These are phyloP conservation scores for Aureoboletus auriporus DNA, from an alignment of 768 basidiomycete species.

Conservation along the genomic window DNA sequence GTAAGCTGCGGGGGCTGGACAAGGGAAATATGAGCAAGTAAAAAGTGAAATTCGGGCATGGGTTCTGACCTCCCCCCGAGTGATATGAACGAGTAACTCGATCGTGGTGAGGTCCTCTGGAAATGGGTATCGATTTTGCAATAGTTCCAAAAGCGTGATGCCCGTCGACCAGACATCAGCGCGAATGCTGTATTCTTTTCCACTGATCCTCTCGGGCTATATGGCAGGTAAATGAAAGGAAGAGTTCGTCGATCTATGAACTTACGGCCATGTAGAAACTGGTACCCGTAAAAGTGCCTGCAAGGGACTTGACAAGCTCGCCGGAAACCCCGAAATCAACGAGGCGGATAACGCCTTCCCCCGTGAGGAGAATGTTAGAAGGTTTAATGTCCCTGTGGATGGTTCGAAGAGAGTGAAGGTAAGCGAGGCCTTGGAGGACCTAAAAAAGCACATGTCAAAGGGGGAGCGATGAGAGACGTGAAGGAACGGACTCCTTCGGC, in stretches of 20 bases:
- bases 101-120: slow-evolving; percentile 89
- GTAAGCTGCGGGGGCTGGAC: slow-evolving; percentile 74
- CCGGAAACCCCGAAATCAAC: slow-evolving; percentile 98
- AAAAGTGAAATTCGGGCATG: slow-evolving; percentile 2
- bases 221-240: slow-evolving; percentile 6
- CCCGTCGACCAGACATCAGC: slow-evolving; percentile 99
- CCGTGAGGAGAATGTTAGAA: slow-evolving; percentile 86
- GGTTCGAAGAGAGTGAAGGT: slow-evolving; percentile 85
- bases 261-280: slow-evolving; percentile 98
- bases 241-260: slow-evolving; percentile 12
- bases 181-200: slow-evolving; percentile 87
- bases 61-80: slow-evolving; percentile 62
- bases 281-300: slow-evolving; percentile 96
- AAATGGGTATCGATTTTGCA: slow-evolving; percentile 94
- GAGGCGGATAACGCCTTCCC: slow-evolving; percentile 86
- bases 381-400: slow-evolving; percentile 97
- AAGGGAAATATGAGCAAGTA: slow-evolving; percentile 12
- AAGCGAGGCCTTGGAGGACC: slow-evolving; percentile 89
- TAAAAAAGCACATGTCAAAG: slow-evolving; percentile 27
- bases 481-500: slow-evolving; percentile 76
- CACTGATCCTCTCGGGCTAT: slow-evolving; percentile 92
- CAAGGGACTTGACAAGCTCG: slow-evolving; percentile 85
- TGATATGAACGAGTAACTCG: slow-evolving; percentile 89
- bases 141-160: slow-evolving; percentile 89
- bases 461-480: not conserved